Percentiles rank a stretch among this genome's conserved stretches.
These are phyloP conservation scores for Talaromyces thailandensis DNA, from an alignment of 495 filamentous ascomycete genomes.

Conservation along the genomic window DNA sequence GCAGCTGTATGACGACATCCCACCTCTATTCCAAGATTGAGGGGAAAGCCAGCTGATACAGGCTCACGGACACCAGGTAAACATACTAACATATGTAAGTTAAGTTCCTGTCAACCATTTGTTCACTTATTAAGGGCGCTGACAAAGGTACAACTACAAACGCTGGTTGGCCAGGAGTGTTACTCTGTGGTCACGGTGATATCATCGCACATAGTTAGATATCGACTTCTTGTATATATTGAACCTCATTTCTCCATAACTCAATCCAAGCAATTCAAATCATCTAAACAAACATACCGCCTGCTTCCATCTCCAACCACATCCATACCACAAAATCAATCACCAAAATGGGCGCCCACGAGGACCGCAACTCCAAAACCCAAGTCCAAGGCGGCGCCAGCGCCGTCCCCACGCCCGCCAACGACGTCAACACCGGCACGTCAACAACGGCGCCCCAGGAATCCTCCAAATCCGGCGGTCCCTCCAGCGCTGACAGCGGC, in stretches of 20 bases:
- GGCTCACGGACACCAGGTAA: too few relatives aligned
- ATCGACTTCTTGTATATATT: background rate
- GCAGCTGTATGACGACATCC: background rate
- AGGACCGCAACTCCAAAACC: constrained; percentile 1
- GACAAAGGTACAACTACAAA: background rate
- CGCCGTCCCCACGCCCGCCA: constrained; percentile 23
- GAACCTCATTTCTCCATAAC: background rate
- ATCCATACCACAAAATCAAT: background rate
- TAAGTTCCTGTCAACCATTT: background rate
- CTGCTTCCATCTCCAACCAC: background rate
- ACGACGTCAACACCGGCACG: constrained; percentile 18
- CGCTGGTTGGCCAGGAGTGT: background rate
- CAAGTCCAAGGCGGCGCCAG: constrained; percentile 17
- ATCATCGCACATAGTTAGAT: background rate
- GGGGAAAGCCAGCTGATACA: too few relatives aligned
- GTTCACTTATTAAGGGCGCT: background rate
- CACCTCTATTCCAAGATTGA: too few relatives aligned
- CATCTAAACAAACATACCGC: background rate
- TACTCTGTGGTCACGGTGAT: constrained; percentile 5
- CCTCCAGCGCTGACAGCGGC: background rate
- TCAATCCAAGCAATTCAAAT: background rate
- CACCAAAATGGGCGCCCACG: constrained; percentile 1
- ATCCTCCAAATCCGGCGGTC: background rate
- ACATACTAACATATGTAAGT: too few relatives aligned
- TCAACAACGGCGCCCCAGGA: background rate